Evolutionary conservation across 352 stramenopile species (phyloP).

Genomic region (Phytophthora tubulina): DNA sequence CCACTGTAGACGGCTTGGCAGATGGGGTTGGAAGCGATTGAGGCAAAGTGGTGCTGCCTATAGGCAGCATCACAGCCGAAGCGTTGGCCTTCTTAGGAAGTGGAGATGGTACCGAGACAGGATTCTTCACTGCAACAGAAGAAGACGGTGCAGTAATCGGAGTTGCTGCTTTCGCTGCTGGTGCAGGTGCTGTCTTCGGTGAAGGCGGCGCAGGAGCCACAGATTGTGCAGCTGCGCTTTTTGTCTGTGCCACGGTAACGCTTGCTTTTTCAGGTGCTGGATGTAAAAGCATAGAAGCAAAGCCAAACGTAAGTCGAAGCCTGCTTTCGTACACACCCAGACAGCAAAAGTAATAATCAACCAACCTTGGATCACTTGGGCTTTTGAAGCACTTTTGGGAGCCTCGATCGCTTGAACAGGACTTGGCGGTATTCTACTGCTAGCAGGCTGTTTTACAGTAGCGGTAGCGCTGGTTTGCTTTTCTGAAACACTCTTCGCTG

Average conservation of each 20-base stretch:
- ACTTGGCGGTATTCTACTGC: slow-evolving; percentile 10
- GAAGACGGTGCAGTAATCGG: neutral
- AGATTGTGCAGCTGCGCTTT: slow-evolving; percentile 1
- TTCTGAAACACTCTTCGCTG: slow-evolving; percentile 8
- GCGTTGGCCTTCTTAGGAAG: neutral
- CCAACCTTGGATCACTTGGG: slow-evolving; percentile 23
- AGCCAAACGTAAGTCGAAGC: neutral
- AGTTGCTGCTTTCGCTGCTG: slow-evolving; percentile 4
- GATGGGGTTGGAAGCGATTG: neutral
- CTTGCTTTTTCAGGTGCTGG: neutral
- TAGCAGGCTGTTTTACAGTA: neutral
- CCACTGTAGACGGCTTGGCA: neutral
- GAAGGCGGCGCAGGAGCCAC: slow-evolving; percentile 1
- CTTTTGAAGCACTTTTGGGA: neutral
- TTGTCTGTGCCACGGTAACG: slow-evolving; percentile 4
- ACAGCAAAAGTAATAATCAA: slow-evolving; percentile 8
- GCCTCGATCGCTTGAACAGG: slow-evolving; percentile 18
- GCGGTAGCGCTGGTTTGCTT: neutral
- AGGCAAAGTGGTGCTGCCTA: neutral
- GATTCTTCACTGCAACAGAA: neutral
- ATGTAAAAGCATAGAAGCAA: slow-evolving; percentile 8
- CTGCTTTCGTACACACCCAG: neutral
- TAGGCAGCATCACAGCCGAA: neutral
- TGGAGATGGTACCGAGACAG: neutral
- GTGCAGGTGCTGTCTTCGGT: slow-evolving; percentile 2